Base-by-base conservation (phyloP, 1,284 basidiomycete species). In the Tetrapyrgos nigripes region DNA sequence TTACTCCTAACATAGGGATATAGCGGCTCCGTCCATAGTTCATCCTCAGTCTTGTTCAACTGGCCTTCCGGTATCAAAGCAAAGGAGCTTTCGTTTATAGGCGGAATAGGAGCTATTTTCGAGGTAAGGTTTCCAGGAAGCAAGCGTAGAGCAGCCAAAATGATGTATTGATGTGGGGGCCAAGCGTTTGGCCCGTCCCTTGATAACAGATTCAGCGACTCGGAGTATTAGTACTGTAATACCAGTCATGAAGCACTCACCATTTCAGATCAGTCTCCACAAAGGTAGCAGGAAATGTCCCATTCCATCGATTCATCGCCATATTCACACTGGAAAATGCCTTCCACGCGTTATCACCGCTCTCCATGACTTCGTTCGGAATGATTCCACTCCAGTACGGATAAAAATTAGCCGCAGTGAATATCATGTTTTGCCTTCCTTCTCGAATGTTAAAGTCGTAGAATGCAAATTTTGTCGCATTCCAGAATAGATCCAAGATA, bases 401-500 rank as follows among this genome's bases (percentile, higher is more conserved):
- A 73, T 93, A 96, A 73, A 92, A 93, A 1, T 87, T 87, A 2
- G 92, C 93, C 1, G 78, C 80, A 14, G 84, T 86, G 75, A 88
- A 95, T 49, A 93, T 70, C 23, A 69, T 70, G 60, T 86, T 88
- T 56, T 89, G 85, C 9, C 81, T 69, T 59, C 88, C 86, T 3
- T 85, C 82, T 3, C 84, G 88, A 47, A 87, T 73, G 73, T 93
- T 93, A 74, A 88, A 96, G 73, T 95, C 93, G 71, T 96, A 96
- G 77, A 96, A 97, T 3, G 88, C 93, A 27, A 94, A 79, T 79
- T 82, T 93, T 3, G 76, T 74, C 0, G 85, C 64, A 69, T 97
- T 92, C 95, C 95, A 97, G 73, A 88, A 82, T 13, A 98, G 82
- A 70, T 97, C 96, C 44, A 96, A 76, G 59, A 97, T 86, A 0